Evolutionary conservation across 345 rosid genomes (phyloP), one percentile per base, ranked within the genome.

Genomic region (Lumnitzera racemosa): DNA sequence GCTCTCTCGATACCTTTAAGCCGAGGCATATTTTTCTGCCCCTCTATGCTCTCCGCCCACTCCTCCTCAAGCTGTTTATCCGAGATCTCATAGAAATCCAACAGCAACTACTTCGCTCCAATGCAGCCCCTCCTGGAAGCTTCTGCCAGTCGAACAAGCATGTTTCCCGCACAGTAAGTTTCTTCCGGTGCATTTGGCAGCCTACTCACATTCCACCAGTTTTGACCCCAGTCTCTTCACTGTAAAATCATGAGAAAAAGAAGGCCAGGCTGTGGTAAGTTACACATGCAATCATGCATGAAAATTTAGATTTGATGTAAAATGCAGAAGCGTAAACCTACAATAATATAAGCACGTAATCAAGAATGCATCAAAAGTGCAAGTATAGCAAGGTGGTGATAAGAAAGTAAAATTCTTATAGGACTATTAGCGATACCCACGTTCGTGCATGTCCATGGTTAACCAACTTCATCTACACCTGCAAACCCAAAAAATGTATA

Each of bases 141-240:
- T 75, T 89, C 70, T 87, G 91, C 98, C 98, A 92, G 69, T 81
- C 89, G 58, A 69, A 83, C 63, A 68, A 69, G 74, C 96, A 89
- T 56, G 25, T 76, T 67, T 85, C 88, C 70, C 87, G 98, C 72
- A 83, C 62, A 72, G 67, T 68, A 62, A 59, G 72, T 78, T 61
- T 83, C 66, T 71, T 77, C 11, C 76, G 82, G 11, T 89, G 86
- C 66, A 79, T 85, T 64, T 77, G 73, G 96, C 96, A 89, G 49
- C 88, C 79, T 68, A 76, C 72, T 70, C 82, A 73, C 51, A 89
- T 96, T 17, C 83, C 91, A 55, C 84, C 91, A 64, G 87, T 89
- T 71, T 92, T 92, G 47, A 56, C 27, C 72, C 77, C 83, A 13
- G 98, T 89, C 78, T 87, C 91, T 55, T 81, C 65, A 55, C 98